phyloP scores from a whole-genome alignment of 1,284 basidiomycete species.

The Puccinia hordei region DNA sequence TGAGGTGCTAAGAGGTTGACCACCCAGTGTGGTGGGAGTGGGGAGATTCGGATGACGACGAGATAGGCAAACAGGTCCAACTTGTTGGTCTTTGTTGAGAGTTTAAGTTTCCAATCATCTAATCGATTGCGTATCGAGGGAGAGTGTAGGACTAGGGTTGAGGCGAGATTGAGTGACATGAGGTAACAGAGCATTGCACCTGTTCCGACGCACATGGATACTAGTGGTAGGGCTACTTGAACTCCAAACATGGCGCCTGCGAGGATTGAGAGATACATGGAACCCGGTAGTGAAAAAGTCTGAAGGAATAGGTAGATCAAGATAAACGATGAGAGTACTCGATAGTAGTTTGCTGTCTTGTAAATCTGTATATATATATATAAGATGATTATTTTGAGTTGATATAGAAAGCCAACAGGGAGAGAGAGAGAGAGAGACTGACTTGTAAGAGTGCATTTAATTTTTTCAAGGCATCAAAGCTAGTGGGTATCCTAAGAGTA shows the following conservation, averaged over 20 bases:
- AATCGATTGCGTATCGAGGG: conserved; percentile 10
- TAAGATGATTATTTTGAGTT: neutral
- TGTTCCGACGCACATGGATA: conserved; percentile 84
- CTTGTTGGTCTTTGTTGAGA: conserved; percentile 32
- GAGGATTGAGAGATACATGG: conserved; percentile 96
- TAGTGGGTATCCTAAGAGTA: conserved; percentile 59
- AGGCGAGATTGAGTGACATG: conserved; percentile 83
- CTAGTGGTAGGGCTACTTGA: conserved; percentile 81
- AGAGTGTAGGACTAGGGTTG: conserved; percentile 77
- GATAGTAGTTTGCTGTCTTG: conserved; percentile 58
- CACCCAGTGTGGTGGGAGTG: conserved; percentile 89
- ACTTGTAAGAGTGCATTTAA: conserved; percentile 59
- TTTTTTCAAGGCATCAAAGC: conserved; percentile 60
- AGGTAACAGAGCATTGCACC: conserved; percentile 91
- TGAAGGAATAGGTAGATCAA: conserved; percentile 88
- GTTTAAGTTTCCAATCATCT: conserved; percentile 4
- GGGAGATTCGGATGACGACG: conserved; percentile 72
- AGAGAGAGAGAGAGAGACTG: neutral
- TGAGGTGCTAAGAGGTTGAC: conserved; percentile 92
- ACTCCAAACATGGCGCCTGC: conserved; percentile 96
- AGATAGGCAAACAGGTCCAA: conserved; percentile 25
- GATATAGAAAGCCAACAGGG: neutral
- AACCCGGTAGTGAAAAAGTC: conserved; percentile 92
- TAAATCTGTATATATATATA: conserved; percentile 56
- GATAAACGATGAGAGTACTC: conserved; percentile 60